These are phyloP conservation scores for Lactifluus pinguis DNA, from an alignment of 768 basidiomycete species.

Conservation along the genomic window DNA sequence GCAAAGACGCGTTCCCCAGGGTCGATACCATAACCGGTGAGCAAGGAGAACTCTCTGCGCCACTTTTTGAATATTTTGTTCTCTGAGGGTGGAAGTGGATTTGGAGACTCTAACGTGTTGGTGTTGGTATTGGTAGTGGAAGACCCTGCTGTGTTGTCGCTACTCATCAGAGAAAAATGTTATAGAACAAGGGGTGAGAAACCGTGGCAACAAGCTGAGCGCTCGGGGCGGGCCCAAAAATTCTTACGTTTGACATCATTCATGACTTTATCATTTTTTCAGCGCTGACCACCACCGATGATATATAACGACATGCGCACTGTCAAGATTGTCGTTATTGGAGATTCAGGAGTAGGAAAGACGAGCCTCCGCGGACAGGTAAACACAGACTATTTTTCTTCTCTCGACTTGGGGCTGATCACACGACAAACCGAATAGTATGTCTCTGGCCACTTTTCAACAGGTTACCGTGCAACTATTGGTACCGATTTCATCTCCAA, in stretches of 20 bases:
- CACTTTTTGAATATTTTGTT: slow-evolving; percentile 38
- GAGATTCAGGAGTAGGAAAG: slow-evolving; percentile 80
- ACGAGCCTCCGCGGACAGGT: slow-evolving; percentile 71
- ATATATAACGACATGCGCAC: slow-evolving; percentile 41
- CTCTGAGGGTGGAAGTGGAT: slow-evolving; percentile 13
- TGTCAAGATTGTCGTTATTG: slow-evolving; percentile 75
- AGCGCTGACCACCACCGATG: background rate
- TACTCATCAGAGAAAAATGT: background rate
- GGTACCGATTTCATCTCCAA: too few species aligned
- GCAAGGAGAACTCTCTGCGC: slow-evolving; percentile 37
- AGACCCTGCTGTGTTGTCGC: background rate
- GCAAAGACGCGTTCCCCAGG: slow-evolving; percentile 33
- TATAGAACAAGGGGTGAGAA: background rate
- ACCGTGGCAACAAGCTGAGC: background rate
- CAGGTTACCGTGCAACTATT: slow-evolving; percentile 75
- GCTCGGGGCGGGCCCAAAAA: background rate
- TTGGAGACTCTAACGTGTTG: background rate
- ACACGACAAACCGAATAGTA: slow-evolving; percentile 45
- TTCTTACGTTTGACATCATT: background rate
- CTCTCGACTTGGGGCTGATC: background rate
- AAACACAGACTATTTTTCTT: slow-evolving; percentile 20
- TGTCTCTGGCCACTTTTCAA: slow-evolving; percentile 66
- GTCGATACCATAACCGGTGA: slow-evolving; percentile 45
- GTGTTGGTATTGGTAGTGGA: too few species aligned
- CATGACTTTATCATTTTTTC: background rate